Evolutionary conservation across 805 yeast genomes (phyloP).

Genomic region (Blastobotrys parvus): DNA sequence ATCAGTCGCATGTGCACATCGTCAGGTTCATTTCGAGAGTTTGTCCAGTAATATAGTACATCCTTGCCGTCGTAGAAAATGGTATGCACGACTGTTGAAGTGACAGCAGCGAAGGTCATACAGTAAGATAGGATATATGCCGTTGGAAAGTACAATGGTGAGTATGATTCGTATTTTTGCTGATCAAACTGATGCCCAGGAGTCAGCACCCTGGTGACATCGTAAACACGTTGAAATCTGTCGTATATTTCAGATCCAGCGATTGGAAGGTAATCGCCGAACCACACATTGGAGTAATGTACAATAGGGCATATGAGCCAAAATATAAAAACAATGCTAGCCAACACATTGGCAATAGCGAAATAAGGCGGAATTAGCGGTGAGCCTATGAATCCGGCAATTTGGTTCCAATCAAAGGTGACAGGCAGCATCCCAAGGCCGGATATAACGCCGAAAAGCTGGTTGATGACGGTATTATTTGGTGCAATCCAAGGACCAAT

Average conservation of each 20-base stretch:
- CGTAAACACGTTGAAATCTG: conserved; percentile 41
- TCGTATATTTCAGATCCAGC: conserved; percentile 42
- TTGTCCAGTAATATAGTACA: conserved; percentile 40
- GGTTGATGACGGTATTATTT: conserved; percentile 52
- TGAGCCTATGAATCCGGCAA: conserved; percentile 47
- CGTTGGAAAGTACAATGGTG: conserved; percentile 55
- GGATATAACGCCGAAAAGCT: conserved; percentile 50
- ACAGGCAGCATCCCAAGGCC: conserved; percentile 62
- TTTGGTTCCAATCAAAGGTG: conserved; percentile 62
- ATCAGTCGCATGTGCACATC: conserved; percentile 51
- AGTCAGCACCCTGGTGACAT: conserved; percentile 42
- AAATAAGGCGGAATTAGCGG: conserved; percentile 58
- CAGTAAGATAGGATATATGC: conserved; percentile 56
- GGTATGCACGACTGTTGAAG: conserved; percentile 53
- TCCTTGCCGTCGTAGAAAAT: conserved; percentile 49
- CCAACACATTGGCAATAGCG: conserved; percentile 36
- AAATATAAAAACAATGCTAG: conserved; percentile 42
- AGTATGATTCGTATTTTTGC: conserved; percentile 45
- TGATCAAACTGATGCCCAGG: conserved; percentile 34
- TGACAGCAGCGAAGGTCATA: conserved; percentile 52
- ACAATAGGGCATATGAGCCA: conserved; percentile 49
- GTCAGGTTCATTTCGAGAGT: conserved; percentile 35
- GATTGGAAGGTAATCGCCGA: conserved; percentile 51
- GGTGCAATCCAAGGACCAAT: conserved; percentile 61
- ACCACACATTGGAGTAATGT: conserved; percentile 50